These are phyloP conservation scores for Pontederia paniculata DNA, from an alignment of 176 grass and related monocot species.

Conservation along the genomic window DNA sequence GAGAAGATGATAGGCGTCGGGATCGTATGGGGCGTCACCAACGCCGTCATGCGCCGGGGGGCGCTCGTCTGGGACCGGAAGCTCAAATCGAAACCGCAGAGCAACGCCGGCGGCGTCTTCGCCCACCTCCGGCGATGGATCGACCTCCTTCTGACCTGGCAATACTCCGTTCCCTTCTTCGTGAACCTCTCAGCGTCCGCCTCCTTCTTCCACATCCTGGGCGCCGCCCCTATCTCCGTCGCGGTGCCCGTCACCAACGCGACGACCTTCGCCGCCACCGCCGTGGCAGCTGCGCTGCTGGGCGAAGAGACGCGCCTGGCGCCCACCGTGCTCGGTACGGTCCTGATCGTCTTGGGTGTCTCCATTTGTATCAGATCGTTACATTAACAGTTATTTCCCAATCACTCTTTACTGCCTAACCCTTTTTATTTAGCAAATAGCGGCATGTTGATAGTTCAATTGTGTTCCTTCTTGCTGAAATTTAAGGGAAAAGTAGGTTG, in stretches of 20 bases:
- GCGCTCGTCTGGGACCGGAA: conserved; percentile 58
- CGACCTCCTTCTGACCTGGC: conserved; percentile 63
- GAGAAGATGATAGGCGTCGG: conserved; percentile 69
- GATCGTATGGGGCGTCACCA: conserved; percentile 70
- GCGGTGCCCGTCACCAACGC: conserved; percentile 87
- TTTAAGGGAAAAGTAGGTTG: no score
- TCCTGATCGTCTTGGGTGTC: conserved; percentile 59
- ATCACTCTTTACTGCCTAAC: not conserved
- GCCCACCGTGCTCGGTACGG: conserved; percentile 39
- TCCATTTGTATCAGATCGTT: conserved; percentile 59
- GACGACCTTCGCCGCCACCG: conserved; percentile 76
- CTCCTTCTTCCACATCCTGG: conserved; percentile 71
- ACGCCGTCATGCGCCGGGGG: conserved; percentile 72
- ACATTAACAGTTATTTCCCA: not conserved
- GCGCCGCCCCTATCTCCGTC: conserved; percentile 59
- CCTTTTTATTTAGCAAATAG: not conserved
- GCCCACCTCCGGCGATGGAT: conserved; percentile 23
- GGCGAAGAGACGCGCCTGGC: conserved; percentile 47
- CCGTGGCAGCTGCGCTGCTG: conserved; percentile 35
- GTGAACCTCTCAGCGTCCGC: conserved; percentile 69
- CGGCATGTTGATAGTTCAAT: no score
- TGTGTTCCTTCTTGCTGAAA: no score
- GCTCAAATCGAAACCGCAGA: not conserved
- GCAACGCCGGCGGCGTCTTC: not conserved
- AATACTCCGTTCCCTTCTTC: conserved; percentile 62